Base-by-base conservation (phyloP, 352 stramenopile genomes). In the Globisporangium recalcitrans region DNA sequence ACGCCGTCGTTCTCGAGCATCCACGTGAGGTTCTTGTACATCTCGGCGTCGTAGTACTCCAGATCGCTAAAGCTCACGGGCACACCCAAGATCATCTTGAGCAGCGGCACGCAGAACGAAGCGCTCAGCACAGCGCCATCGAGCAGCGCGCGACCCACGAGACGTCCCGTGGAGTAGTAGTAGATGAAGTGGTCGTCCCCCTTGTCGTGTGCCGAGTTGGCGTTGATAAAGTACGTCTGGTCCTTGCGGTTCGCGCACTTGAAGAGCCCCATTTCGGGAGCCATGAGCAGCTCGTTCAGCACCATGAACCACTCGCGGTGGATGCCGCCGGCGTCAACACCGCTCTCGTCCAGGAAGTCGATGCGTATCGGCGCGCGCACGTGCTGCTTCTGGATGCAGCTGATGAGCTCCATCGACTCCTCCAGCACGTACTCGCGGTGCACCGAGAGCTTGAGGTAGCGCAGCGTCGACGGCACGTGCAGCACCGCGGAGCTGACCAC, bases 81-180 rank as follows among this genome's bases (percentile, higher is more conserved):
- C 54, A 93, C 97, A 0, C 91, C 96, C 16, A 98, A 73, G 32
- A 99, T 90, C 63, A 99, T 90, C 77, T 99, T 99, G 70, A 99
- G 97, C 38, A 99, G 72, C 29, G 97, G 91, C n/a, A 95, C 73
- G 2, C 94, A 89, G 70, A 99, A 82, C 65, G 98, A 96, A 44
- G 96, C 95, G 49, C 88, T 82, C 0, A 99, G 88, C 24, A 98
- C 78, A 55, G 98, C 96, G 40, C 93, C 85, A 65, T 99, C 97
- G 3, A 93, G 58, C 22, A 91, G 64, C 27, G 80, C 74, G 3
- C 82, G 71, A 0, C 86, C 84, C 0, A 95, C 44, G 1, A 93
- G 48, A 0, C 83, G 69, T 8, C 82, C 83, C 0, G 73, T 63
- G 1, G 71, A 79, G 26, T 86, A 77, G 61, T 78, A 88, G 63